Evolutionary conservation across 2,329 filamentous ascomycete genomes (phyloP).

Genomic region (Talaromyces sp.): DNA sequence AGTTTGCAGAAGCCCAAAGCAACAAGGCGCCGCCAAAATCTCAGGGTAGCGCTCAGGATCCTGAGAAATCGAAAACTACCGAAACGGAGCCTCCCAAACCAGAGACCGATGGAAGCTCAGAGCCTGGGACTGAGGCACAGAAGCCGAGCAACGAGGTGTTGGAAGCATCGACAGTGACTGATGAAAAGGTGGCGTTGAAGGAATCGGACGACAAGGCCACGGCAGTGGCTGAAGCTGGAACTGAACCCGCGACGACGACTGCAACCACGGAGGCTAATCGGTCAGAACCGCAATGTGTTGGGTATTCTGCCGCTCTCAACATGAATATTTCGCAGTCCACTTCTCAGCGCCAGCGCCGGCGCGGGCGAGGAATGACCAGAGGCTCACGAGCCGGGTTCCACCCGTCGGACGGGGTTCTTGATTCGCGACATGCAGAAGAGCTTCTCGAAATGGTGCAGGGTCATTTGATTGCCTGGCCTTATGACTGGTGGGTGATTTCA

Average conservation of each 20-base stretch:
- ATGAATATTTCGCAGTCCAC: conserved; percentile 17
- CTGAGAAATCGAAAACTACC: not conserved
- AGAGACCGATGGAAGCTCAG: not conserved
- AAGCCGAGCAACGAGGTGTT: not conserved
- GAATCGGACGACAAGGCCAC: conserved; percentile 19
- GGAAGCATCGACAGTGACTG: conserved; percentile 15
- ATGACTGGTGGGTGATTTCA: conserved; percentile 65
- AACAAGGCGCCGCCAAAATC: conserved; percentile 18
- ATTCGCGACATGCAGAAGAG: conserved; percentile 71
- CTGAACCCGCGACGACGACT: conserved; percentile 21
- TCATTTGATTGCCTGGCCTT: conserved; percentile 84
- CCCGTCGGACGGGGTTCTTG: conserved; percentile 68
- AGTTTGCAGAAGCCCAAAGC: conserved; percentile 66
- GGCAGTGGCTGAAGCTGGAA: conserved; percentile 15
- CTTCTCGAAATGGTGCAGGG: conserved; percentile 79
- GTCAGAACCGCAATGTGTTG: conserved; percentile 25
- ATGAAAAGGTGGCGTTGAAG: conserved; percentile 40
- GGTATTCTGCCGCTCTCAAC: conserved; percentile 37
- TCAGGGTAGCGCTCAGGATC: not conserved
- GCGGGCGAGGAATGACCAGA: conserved; percentile 41
- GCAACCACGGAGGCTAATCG: conserved; percentile 16
- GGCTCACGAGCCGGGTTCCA: conserved; percentile 44
- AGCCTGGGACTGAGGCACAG: not conserved
- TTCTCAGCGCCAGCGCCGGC: conserved; percentile 29
- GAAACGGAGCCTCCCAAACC: not conserved